Base-by-base conservation (phyloP, 75 land plant species). In the Adiantum capillusveneris region DNA sequence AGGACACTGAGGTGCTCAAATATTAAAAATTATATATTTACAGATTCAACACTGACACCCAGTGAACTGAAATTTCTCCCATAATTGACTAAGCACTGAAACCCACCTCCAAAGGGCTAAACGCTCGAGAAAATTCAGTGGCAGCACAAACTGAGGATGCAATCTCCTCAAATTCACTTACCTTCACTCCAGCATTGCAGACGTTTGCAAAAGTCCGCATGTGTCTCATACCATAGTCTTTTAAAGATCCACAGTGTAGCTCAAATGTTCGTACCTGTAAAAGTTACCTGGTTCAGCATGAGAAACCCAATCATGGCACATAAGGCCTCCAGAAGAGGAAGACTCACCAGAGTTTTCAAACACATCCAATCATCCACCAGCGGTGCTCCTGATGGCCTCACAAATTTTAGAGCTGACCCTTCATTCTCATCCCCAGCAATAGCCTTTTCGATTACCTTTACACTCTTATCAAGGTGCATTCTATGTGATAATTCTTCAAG, bases 351-450 rank as follows among this genome's bases (percentile, higher is more conserved):
- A 53, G 59, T 41, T 57, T 93, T 93, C 30, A 93, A 59, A 63
- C 98, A 93, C 49, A 48, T 66, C 98, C 98, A 93, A 55, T 93
- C 90, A 65, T 93, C 85, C 12, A 88, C 98, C 45, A 88, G 63
- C 14, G 85, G 74, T 50, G 64, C 64, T 27, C 95, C 98, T 5
- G 54, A 55, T 7, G 61, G 64, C 59, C 87, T 75, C 9, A 81
- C 79, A 31, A 58, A 42, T 0, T 56, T 64, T 24, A 92, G 63
- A 0, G 58, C 44, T 9, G 59, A 25, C 24, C 76, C 57, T 7
- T 77, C 83, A 11, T 58, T 67, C n/a, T 63, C 61, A 14, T 65
- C 45, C 34, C 97, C 98, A 61, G 76, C 83, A n/a, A 93, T 62
- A 60, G 88, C 68, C 28, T 68, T 62, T 26, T 87, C 89, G 29